phyloP scores from a whole-genome alignment of 257 asterid genomes.

The Solanum commersonii region DNA sequence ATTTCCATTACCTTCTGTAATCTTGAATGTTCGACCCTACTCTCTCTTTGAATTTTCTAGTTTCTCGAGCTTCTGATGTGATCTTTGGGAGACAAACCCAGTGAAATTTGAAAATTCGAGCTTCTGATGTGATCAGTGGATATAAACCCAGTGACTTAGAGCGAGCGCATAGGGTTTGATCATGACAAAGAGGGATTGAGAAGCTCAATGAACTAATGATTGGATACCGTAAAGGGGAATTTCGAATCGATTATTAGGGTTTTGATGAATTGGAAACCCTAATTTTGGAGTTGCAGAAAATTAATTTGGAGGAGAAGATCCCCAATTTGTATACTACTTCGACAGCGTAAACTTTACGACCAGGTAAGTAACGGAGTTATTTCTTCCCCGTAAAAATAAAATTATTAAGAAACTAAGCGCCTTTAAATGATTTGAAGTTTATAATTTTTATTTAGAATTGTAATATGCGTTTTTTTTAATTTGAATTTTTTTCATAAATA shows the following conservation, averaged over 20 bases:
- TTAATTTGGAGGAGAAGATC: background rate
- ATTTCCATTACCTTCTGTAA: conserved; percentile 38
- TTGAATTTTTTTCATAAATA: background rate
- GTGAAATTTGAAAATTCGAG: background rate
- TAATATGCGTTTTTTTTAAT: background rate
- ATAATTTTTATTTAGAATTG: too few species aligned
- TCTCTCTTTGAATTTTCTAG: background rate
- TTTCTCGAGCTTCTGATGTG: background rate
- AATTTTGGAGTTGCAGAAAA: conserved; percentile 9
- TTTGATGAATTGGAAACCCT: conserved; percentile 20
- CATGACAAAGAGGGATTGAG: background rate
- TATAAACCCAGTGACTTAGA: background rate
- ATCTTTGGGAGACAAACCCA: background rate
- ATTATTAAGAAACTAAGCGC: background rate
- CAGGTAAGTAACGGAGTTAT: background rate
- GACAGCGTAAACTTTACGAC: background rate
- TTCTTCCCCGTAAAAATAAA: background rate
- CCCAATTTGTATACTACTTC: background rate
- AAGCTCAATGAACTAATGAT: background rate
- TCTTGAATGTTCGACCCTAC: background rate
- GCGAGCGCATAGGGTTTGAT: conserved; percentile 6
- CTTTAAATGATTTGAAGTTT: background rate
- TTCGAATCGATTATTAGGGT: conserved; percentile 8
- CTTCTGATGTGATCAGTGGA: background rate
- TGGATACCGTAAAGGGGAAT: background rate